Base-by-base conservation (phyloP, 1,284 basidiomycete species). In the Pisolithus thermaeus region DNA sequence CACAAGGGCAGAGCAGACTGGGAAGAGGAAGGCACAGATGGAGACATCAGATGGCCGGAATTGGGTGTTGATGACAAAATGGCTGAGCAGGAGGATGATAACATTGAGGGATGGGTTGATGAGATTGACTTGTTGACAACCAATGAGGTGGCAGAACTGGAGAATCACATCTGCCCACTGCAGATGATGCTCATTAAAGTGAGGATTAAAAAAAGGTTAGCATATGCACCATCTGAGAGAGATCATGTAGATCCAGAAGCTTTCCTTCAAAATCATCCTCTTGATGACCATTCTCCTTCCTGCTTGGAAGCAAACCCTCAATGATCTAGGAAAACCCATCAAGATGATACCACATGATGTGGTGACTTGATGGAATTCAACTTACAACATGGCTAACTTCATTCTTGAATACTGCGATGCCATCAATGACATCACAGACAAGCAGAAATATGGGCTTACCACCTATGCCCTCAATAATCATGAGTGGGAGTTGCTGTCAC, bases 381-480 rank as follows among this genome's bases (percentile, higher is more conserved):
- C 2, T 32, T 61, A 14, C 23, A 58, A 20, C 46, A 59, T 35
- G 44, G 53, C 6, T 27, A 39, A 3, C 20, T 40, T 40, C n/a
- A 14, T 14, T 18, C 8, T 40, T 40, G 39, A 20, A 20, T 20
- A 40, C 20, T 3, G 20, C 8, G 39, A 9, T 40, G 49, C 48
- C 7, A 42, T 63, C 7, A 32, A 50, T 12, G 37, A 20, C 2
- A 49, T 62, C 3, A 50, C 50, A 7, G 41, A 39, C 6, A 36
- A 53, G 36, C 14, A 35, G 2, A 51, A 53, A 30, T 52, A 57
- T 42, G 50, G 55, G 14, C n/a, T 47, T 11, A 37, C 39, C 1
- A 25, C 43, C 16, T 62, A 51, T 42, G 45, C 25, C 52, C 22
- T 56, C 62, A 3, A 35, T 23, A 42, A 53, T 4, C 28, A 56